A percentile compares a stretch with the other conserved stretches of the same genome.
phyloP scores from a whole-genome alignment of 805 yeast species.

The Spathaspora passalidarum region DNA sequence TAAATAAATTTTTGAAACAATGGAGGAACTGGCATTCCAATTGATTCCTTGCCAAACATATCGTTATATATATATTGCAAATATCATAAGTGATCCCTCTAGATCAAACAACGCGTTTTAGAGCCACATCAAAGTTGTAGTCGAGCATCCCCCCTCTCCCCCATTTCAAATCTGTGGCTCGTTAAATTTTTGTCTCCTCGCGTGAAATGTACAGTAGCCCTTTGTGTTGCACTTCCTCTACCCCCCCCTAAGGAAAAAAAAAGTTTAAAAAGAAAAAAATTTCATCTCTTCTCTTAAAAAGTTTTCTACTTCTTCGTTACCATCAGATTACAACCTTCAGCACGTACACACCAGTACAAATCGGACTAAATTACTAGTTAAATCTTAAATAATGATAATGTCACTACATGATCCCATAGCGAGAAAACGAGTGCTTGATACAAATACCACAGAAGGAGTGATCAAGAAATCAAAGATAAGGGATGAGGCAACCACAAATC shows the following conservation, averaged over 20 bases:
- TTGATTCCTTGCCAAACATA: too few species aligned
- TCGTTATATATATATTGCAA: too few species aligned
- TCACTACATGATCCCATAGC: constrained; percentile 12
- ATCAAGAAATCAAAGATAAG: constrained; percentile 12
- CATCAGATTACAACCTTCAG: not conserved
- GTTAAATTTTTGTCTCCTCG: not conserved
- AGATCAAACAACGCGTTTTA: too few species aligned
- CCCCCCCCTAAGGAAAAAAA: not conserved
- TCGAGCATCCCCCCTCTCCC: too few species aligned
- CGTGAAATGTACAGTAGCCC: not conserved
- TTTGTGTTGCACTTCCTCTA: not conserved
- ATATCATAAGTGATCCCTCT: too few species aligned
- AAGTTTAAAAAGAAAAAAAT: constrained; percentile 3
- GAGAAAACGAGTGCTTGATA: constrained; percentile 9
- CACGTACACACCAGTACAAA: not conserved
- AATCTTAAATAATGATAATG: constrained; percentile 9
- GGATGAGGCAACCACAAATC: constrained; percentile 9
- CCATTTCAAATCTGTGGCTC: not conserved
- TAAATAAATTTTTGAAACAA: too few species aligned
- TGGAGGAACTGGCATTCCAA: too few species aligned
- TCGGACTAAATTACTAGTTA: not conserved
- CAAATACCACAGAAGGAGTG: not conserved
- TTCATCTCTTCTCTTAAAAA: constrained; percentile 11
- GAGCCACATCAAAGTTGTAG: too few species aligned
- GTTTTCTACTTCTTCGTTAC: constrained; percentile 5